phyloP scores from a whole-genome alignment of 176 grass and related monocot genomes.

The Musa troglodytarum region DNA sequence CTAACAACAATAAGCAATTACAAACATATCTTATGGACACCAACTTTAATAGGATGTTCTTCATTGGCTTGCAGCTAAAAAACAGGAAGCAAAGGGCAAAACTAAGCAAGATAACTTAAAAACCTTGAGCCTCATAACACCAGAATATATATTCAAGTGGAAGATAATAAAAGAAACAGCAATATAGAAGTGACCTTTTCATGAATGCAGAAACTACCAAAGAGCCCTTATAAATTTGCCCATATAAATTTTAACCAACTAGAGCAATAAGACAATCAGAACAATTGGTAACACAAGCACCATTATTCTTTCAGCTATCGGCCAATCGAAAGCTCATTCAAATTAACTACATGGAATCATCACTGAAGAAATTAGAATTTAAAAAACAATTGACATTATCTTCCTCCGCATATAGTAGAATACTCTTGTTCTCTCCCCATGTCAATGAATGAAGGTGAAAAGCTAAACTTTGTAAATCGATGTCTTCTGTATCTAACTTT shows the following conservation, averaged over 20 bases:
- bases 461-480: no score
- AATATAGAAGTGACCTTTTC: background rate
- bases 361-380: no score
- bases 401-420: no score
- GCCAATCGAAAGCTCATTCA: no score
- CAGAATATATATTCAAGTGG: background rate
- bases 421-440: no score
- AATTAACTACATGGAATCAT: no score
- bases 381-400: no score
- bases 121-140: background rate
- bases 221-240: background rate
- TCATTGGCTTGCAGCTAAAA: background rate
- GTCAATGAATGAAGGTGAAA: no score
- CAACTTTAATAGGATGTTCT: background rate
- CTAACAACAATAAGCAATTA: background rate
- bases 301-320: background rate
- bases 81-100: background rate
- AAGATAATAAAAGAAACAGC: background rate
- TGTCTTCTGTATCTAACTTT: no score
- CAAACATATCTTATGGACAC: background rate
- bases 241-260: background rate
- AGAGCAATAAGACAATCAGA: background rate
- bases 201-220: background rate
- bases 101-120: background rate
- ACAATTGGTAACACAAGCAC: background rate